Conservation (phyloP, 192 early-diverging fungal genomes). For the Paraglomus occultum region DNA sequence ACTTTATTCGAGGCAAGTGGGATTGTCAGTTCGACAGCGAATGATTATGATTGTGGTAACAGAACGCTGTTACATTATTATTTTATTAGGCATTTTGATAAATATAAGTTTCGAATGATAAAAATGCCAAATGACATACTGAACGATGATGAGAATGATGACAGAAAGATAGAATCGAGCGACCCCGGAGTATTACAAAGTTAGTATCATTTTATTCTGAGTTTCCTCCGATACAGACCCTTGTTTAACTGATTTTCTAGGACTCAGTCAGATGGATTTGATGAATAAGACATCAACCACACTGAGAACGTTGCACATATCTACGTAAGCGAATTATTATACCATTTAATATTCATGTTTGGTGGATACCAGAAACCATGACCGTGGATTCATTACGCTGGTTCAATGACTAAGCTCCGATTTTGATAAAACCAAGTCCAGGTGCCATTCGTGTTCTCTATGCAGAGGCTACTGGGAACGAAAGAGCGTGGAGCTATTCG, state of each 20-base stretch:
- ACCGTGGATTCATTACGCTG: neutral
- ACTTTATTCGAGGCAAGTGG: slow-evolving; percentile 19
- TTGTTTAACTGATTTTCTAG: neutral
- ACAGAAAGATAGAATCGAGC: neutral
- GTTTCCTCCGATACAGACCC: neutral
- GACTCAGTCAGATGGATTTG: neutral
- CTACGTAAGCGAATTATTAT: too few species aligned
- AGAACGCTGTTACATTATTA: neutral
- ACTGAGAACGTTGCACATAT: neutral
- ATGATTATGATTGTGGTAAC: neutral
- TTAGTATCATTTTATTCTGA: neutral
- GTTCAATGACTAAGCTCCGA: neutral
- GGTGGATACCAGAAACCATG: neutral
- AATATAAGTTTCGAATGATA: slow-evolving; percentile 17
- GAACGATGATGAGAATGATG: neutral
- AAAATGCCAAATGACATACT: slow-evolving; percentile 13
- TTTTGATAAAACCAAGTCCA: neutral
- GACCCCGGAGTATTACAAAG: slow-evolving; percentile 15
- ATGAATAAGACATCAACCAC: neutral
- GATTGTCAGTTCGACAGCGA: neutral
- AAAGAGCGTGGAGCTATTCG: slow-evolving; percentile 2
- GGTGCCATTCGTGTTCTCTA: slow-evolving; percentile 17
- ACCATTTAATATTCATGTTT: neutral
- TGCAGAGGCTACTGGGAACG: slow-evolving; percentile 6
- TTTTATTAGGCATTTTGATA: neutral